Evolutionary conservation across 768 basidiomycete genomes (phyloP), one percentile per base, ranked within the genome.

Genomic region (Psilocybe subaeruginosa): DNA sequence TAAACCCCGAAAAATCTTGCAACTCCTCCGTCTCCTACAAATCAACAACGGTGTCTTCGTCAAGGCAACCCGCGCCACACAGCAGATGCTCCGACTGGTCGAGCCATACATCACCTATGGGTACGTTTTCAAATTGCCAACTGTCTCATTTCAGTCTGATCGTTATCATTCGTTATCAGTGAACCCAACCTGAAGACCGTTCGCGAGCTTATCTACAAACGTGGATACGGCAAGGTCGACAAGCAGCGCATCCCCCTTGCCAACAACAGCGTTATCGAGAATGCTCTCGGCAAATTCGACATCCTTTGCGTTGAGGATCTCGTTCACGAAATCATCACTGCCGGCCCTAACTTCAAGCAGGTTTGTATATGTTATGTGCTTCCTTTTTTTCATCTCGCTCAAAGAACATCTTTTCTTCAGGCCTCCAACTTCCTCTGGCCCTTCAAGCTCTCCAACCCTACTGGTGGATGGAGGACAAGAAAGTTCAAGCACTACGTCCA

Each of bases 11-110:
- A 99, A 99, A 85, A 98, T 99, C 74, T 80, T 99, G 70, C 97
- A 99, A 76, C 89, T 99, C 65, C 92, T 99, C 74, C 95, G 97
- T 70, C 89, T 99, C 64, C 91, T 97, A 70, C 97, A 99, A 77
- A 99, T 99, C 85, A 99, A 99, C 89, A 99, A 95, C 73, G 97
- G 97, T 77, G 90, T 99, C 50, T 99, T 99, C 74, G 87, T 99
- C 76, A 96, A 97, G 79, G 96, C 93, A 57, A 98, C 95, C 70
- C 92, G 85, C 77, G 95, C 97, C 31, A 98, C 96, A 52, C 88
- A 92, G 68, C 95, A 99, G 78, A 99, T 99, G 97, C 89, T 99
- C 69, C 92, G 94, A 73, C 86, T 98, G 64, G 88, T 99, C 69
- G 95, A 97, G 77, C 97, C 97, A 49, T 99, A 98, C 79, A 81